Evolutionary conservation across 768 basidiomycete species (phyloP).

Genomic region (Pleurotus citrinopileatus): DNA sequence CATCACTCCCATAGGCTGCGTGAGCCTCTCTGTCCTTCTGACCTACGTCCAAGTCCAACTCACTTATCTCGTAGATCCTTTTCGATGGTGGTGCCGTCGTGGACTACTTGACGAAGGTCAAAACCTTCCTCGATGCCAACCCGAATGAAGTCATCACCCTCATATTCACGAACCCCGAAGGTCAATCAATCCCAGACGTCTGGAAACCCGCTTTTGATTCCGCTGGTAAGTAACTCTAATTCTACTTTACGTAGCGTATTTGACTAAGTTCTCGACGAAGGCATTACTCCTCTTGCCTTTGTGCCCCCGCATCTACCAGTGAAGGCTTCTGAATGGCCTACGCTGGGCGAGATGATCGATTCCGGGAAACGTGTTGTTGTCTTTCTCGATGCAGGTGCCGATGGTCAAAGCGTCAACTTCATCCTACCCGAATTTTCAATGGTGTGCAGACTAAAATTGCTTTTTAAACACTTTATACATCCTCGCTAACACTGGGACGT

Average conservation of each 20-base stretch:
- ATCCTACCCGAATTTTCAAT: slow-evolving; percentile 58
- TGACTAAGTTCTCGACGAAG: slow-evolving; percentile 18
- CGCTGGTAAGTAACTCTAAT: slow-evolving; percentile 39
- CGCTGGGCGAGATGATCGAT: slow-evolving; percentile 60
- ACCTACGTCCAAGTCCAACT: not conserved
- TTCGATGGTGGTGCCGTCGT: slow-evolving; percentile 53
- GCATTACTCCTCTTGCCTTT: slow-evolving; percentile 44
- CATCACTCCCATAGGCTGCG: slow-evolving; percentile 31
- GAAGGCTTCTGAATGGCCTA: slow-evolving; percentile 55
- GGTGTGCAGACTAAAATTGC: slow-evolving; percentile 26
- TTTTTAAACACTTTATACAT: no score
- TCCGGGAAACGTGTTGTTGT: slow-evolving; percentile 56
- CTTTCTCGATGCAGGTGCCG: slow-evolving; percentile 54
- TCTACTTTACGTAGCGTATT: not conserved
- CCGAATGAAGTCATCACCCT: slow-evolving; percentile 66
- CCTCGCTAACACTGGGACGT: not conserved
- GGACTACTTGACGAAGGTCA: slow-evolving; percentile 50
- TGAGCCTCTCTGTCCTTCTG: slow-evolving; percentile 20
- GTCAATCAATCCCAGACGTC: slow-evolving; percentile 39
- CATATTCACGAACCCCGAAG: slow-evolving; percentile 66
- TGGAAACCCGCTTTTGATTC: slow-evolving; percentile 54
- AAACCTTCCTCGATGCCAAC: slow-evolving; percentile 54
- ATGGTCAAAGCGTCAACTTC: slow-evolving; percentile 38
- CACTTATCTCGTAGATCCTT: slow-evolving; percentile 27
- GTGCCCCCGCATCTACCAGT: slow-evolving; percentile 47